These are phyloP conservation scores for Exserohilum turcica DNA, from an alignment of 2,329 filamentous ascomycete species.

Conservation along the genomic window DNA sequence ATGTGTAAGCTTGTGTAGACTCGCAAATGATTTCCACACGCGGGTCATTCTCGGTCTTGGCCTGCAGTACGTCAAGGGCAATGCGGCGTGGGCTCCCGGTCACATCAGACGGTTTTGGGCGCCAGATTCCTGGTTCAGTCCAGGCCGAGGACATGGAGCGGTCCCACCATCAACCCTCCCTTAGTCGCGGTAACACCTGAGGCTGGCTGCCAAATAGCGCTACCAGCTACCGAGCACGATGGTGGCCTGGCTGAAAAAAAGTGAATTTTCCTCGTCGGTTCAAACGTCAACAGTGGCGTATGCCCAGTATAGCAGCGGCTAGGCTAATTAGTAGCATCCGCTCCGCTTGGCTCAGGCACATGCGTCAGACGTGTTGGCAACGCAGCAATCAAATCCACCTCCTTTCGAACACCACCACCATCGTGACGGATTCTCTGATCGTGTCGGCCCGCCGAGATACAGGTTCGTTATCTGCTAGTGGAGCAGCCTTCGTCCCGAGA, in stretches of 20 bases:
- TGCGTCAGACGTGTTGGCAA: constrained; percentile 5
- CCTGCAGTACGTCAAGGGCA: constrained; percentile 3
- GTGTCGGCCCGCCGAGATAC: constrained; percentile 6
- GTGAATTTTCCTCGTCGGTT: constrained; percentile 10
- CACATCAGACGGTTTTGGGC: background rate
- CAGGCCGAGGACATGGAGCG: background rate
- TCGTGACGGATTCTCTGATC: background rate
- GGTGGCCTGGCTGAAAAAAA: constrained; percentile 1
- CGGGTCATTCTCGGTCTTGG: background rate
- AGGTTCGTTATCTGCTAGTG: constrained; percentile 5
- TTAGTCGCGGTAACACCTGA: constrained; percentile 3
- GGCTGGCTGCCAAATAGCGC: constrained; percentile 7
- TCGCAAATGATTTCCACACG: background rate
- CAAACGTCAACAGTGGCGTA: constrained; percentile 7
- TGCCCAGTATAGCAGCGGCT: constrained; percentile 13
- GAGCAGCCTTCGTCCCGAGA: constrained; percentile 4
- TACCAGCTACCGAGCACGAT: constrained; percentile 7
- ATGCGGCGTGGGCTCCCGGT: background rate
- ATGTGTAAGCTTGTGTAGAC: background rate
- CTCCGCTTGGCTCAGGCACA: constrained; percentile 8
- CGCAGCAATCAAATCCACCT: constrained; percentile 1
- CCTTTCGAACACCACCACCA: constrained; percentile 2
- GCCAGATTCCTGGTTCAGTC: constrained; percentile 7
- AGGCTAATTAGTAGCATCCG: constrained; percentile 1
- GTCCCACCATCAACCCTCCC: background rate